Percentiles rank a stretch among this genome's conserved stretches.
Conservation (phyloP, 192 early-diverging fungal genomes). For the Gaertneriomyces semiglobifer region DNA sequence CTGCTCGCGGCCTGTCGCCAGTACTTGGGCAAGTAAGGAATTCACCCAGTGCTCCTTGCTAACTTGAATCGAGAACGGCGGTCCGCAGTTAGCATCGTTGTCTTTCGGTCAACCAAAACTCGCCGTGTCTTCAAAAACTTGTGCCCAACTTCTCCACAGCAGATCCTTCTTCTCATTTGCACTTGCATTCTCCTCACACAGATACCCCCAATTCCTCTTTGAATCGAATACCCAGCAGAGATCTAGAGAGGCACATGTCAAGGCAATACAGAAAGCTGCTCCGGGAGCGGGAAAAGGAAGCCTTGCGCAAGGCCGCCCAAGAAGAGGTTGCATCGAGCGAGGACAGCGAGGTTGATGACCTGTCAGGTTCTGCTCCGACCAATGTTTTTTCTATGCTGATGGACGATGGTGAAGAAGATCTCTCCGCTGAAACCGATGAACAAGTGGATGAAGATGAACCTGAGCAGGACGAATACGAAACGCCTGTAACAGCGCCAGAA, state of each 20-base stretch:
- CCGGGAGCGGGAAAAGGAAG: conserved; percentile 9
- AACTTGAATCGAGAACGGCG: too few species aligned
- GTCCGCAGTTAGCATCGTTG: too few species aligned
- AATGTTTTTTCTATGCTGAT: conserved; percentile 13
- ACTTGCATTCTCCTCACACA: too few species aligned
- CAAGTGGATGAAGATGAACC: conserved; percentile 8
- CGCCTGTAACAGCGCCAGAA: background rate
- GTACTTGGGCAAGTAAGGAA: too few species aligned
- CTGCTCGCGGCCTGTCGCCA: too few species aligned
- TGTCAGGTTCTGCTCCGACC: background rate
- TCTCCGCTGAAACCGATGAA: conserved; percentile 2
- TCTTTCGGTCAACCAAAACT: too few species aligned
- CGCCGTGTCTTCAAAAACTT: too few species aligned
- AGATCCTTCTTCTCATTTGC: too few species aligned
- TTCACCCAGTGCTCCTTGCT: too few species aligned
- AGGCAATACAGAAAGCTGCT: conserved; percentile 20
- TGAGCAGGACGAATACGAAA: background rate
- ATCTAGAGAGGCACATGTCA: conserved; percentile 5
- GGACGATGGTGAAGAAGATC: conserved; percentile 8
- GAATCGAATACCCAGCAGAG: background rate
- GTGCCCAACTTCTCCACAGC: too few species aligned
- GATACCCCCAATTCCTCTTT: too few species aligned
- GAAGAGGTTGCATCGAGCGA: background rate
- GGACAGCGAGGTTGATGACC: conserved; percentile 1
- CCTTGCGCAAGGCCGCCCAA: background rate